A percentile compares a stretch with the other conserved stretches of the same genome.
Evolutionary conservation across 768 basidiomycete genomes (phyloP).

Genomic region (Mycena filopes): DNA sequence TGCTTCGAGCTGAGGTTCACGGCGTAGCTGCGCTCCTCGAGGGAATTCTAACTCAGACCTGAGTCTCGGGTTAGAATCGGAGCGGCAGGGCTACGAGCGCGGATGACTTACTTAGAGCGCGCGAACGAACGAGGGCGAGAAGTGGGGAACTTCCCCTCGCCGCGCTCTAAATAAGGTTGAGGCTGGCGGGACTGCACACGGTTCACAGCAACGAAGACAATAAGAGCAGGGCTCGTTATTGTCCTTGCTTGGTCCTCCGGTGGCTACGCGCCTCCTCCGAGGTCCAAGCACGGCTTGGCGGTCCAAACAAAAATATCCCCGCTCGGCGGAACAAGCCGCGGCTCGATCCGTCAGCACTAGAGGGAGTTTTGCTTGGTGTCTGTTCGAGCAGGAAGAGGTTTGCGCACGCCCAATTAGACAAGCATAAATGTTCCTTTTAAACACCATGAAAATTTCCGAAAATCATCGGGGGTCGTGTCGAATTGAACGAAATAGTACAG

Average conservation of each 20-base stretch:
- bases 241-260: background rate
- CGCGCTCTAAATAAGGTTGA: background rate
- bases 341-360: background rate
- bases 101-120: background rate
- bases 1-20: background rate
- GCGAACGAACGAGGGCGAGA: background rate
- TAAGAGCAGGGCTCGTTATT: background rate
- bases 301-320: background rate
- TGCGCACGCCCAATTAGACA: background rate
- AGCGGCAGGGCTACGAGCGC: background rate
- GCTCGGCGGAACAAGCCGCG: background rate
- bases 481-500: too few species aligned
- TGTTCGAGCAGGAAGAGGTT: background rate
- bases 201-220: background rate
- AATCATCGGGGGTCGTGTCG: too few species aligned
- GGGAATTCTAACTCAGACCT: background rate
- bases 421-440: background rate
- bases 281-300: background rate
- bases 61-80: background rate
- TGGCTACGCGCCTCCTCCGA: background rate
- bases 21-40: background rate
- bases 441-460: background rate
- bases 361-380: background rate
- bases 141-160: background rate
- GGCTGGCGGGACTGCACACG: background rate